phyloP scores from a whole-genome alignment of 148 eudicot species.

The Diospyros lotus region DNA sequence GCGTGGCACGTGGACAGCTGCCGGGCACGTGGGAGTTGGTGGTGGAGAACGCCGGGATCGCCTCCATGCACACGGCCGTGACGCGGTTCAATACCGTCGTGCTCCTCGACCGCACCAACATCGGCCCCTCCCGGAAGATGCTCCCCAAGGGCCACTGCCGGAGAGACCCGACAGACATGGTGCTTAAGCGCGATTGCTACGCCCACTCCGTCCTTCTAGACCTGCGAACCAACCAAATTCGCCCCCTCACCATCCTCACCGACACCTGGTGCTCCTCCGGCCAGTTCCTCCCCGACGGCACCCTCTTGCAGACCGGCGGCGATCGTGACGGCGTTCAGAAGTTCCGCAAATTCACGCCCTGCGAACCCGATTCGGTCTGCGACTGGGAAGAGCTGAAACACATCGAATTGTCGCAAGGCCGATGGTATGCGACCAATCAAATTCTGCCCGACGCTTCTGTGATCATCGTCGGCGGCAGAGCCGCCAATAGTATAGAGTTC shows the following conservation, averaged over 20 bases:
- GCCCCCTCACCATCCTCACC: slow-evolving; percentile 67
- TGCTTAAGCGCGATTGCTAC: slow-evolving; percentile 48
- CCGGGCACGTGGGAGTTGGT: slow-evolving; percentile 95
- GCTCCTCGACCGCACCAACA: slow-evolving; percentile 83
- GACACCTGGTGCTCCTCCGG: slow-evolving; percentile 99
- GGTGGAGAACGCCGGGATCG: slow-evolving; percentile 62
- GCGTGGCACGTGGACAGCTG: slow-evolving; percentile 35
- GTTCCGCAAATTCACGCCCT: slow-evolving; percentile 60
- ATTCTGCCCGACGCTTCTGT: slow-evolving; percentile 72
- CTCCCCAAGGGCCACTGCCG: slow-evolving; percentile 45
- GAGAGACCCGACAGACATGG: slow-evolving; percentile 21
- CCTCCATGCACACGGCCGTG: slow-evolving; percentile 95
- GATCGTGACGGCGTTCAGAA: slow-evolving; percentile 54
- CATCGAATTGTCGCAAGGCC: slow-evolving; percentile 36
- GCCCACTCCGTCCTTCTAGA: slow-evolving; percentile 83
- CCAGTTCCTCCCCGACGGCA: slow-evolving; percentile 87
- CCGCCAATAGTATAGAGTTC: slow-evolving; percentile 47
- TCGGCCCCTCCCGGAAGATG: slow-evolving; percentile 49
- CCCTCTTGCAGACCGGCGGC: slow-evolving; percentile 90
- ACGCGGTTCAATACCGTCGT: slow-evolving; percentile 72
- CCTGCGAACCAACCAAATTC: slow-evolving; percentile 44
- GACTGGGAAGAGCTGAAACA: slow-evolving; percentile 81
- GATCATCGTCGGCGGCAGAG: slow-evolving; percentile 67
- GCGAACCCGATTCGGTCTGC: slow-evolving; percentile 39
- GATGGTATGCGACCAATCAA: slow-evolving; percentile 90